phyloP scores from a whole-genome alignment of 208 protist species.

The Trypanosomatidae sp. region DNA sequence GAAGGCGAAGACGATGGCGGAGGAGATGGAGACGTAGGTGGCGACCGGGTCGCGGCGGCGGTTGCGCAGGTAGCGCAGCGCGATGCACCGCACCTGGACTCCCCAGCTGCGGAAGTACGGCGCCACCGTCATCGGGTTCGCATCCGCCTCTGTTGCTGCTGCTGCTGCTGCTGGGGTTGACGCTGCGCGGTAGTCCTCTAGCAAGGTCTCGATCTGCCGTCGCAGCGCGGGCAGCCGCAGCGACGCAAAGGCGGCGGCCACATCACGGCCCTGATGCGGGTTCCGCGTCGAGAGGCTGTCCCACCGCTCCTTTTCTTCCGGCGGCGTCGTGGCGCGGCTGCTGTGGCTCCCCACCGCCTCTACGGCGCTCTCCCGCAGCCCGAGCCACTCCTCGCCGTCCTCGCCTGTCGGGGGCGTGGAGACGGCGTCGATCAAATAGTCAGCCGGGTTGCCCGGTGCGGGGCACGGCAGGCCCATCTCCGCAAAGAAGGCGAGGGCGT shows the following conservation, averaged over 20 bases:
- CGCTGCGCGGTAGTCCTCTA: too few relatives aligned
- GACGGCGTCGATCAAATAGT: constrained; percentile 79
- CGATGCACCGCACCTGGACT: constrained; percentile 57
- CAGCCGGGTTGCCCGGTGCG: constrained; percentile 70
- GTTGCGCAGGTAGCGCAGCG: constrained; percentile 54
- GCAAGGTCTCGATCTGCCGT: constrained; percentile 11
- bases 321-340: constrained; percentile 1
- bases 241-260: constrained; percentile 47
- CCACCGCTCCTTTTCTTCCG: constrained; percentile 3
- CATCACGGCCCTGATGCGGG: constrained; percentile 32
- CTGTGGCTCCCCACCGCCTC: constrained; percentile 1
- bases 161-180: neutral
- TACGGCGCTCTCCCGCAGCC: too few relatives aligned
- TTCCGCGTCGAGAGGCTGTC: neutral
- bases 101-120: constrained; percentile 40
- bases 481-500: constrained; percentile 61
- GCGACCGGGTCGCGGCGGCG: constrained; percentile 57
- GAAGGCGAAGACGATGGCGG: constrained; percentile 60
- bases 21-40: constrained; percentile 40
- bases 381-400: too few relatives aligned
- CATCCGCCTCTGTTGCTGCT: too few relatives aligned
- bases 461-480: constrained; percentile 42
- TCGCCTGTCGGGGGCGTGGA: constrained; percentile 12
- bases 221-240: constrained; percentile 25
- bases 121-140: too few relatives aligned